Evolutionary conservation across 2,329 filamentous ascomycete species (phyloP), one percentile per base, ranked within the genome.

Genomic region (Ophiostoma fasciatum): DNA sequence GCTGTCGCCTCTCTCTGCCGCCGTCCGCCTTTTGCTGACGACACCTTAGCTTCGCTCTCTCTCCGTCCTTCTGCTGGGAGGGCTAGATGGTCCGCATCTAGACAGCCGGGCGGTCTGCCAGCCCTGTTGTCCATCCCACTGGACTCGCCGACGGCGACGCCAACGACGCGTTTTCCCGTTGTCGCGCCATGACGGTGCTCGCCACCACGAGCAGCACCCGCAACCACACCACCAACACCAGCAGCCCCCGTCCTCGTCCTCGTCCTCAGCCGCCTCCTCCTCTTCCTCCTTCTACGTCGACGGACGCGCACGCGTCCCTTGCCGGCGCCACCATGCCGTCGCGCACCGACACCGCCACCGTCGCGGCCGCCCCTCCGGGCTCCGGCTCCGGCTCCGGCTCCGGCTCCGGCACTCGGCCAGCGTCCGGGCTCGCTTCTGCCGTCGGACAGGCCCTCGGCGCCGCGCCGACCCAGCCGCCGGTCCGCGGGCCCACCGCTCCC

Each of bases 271-370:
- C n/a, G n/a, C n/a, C n/a, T n/a, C n/a, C n/a, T n/a, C n/a, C n/a
- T n/a, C n/a, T n/a, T n/a, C n/a, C n/a, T n/a, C n/a, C n/a, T n/a
- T n/a, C n/a, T n/a, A n/a, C n/a, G n/a, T n/a, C n/a, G n/a, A 10
- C 20, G 17, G 11, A n/a, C 14, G 9, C n/a, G 11, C 4, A 27
- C 6, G 12, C 13, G 7, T 19, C 7, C 14, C 13, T 12, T 20
- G 6, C n/a, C 23, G 23, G 30, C 25, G 19, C 12, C 23, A 26
- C 15, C 13, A 38, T 42, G 38, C 41, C 41, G 10, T 37, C 37
- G 18, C 39, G 32, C 22, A 42, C 31, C 27, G 31, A 32, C 18
- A 28, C 37, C 11, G 13, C 25, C 14, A 29, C 31, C n/a, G n/a
- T n/a, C n/a, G n/a, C n/a, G n/a, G n/a, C n/a, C n/a, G n/a, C n/a